Evolutionary conservation across 2,329 filamentous ascomycete genomes (phyloP), one percentile per base, ranked within the genome.

Genomic region (Colletotrichum australisinense): DNA sequence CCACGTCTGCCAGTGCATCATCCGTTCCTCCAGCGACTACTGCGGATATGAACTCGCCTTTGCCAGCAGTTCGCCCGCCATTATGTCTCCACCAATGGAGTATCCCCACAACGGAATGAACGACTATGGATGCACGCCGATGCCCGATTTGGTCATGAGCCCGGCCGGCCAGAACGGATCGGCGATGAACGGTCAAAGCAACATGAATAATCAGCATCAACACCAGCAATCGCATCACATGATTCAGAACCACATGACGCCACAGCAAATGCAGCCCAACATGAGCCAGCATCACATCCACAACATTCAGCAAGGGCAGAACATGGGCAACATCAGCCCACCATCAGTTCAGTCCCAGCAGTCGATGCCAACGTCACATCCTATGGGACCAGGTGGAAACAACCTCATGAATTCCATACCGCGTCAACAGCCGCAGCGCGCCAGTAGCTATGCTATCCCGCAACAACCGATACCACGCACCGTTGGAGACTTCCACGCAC

Each of bases 81-180:
- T 90, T 30, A 85, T 90, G 82, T 90, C 89, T 3, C 88, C 88
- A 1, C 81, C 81, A 4, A 81, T 87, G 69, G 89, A 90, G 5
- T 88, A 88, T 73, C 76, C 83, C 2, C 84, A 63, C 55, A 59
- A 87, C 38, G 78, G 78, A 66, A 80, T 88, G 64, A 80, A 80
- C 49, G 85, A 86, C 3, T 90, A 74, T 19, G 72, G 68, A 9
- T 83, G 79, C 42, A 84, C 82, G 24, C 80, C 86, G 11, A 88
- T 90, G 74, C 81, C 86, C 1, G 88, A 90, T 8, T 87, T 90
- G 79, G 84, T 88, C 52, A 88, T 90, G 83, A 88, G 83, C 46
- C 86, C 86, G 1, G 81, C 89, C 65, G 83, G 84, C 35, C 82
- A 81, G 62, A 78, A 80, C 19, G 73, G 76, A 35, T 70, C 72